Percentiles rank a stretch among this genome's conserved stretches.
Evolutionary conservation across 2,329 filamentous ascomycete genomes (phyloP).

Genomic region (Fusarium piperis): DNA sequence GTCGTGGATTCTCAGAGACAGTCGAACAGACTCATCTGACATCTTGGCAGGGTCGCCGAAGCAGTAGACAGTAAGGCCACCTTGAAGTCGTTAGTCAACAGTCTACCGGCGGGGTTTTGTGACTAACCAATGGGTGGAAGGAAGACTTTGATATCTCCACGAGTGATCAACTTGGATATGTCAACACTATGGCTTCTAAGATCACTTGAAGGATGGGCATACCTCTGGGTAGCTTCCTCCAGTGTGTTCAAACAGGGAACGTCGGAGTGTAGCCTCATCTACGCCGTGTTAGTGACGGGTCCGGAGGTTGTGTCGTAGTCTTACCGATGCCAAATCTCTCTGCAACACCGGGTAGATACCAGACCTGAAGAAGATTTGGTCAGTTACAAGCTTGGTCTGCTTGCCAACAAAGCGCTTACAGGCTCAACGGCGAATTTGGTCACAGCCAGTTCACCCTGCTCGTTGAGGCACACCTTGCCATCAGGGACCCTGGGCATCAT

Average conservation of each 20-base stretch:
- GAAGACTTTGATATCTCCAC: conserved; percentile 94
- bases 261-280: conserved; percentile 87
- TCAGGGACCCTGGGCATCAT: conserved; percentile 65
- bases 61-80: conserved; percentile 94
- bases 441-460: conserved; percentile 86
- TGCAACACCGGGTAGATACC: conserved; percentile 88
- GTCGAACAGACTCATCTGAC: conserved; percentile 81
- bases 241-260: conserved; percentile 92
- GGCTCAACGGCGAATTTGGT: conserved; percentile 98
- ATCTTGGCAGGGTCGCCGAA: conserved; percentile 96
- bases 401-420: conserved; percentile 58
- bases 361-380: conserved; percentile 57
- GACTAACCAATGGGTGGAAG: conserved; percentile 84
- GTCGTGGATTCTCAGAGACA: conserved; percentile 84
- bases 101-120: background rate
- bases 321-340: conserved; percentile 89
- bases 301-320: conserved; percentile 29
- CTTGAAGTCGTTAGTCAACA: conserved; percentile 46
- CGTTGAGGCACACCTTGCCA: conserved; percentile 89
- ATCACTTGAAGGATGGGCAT: background rate
- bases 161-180: conserved; percentile 76
- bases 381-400: background rate
- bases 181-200: conserved; percentile 31
- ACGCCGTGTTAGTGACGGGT: conserved; percentile 38
- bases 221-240: conserved; percentile 94